Evolutionary conservation across 257 asterid species (phyloP), one percentile per base, ranked within the genome.

Genomic region (Fraxinus quadrangulata): DNA sequence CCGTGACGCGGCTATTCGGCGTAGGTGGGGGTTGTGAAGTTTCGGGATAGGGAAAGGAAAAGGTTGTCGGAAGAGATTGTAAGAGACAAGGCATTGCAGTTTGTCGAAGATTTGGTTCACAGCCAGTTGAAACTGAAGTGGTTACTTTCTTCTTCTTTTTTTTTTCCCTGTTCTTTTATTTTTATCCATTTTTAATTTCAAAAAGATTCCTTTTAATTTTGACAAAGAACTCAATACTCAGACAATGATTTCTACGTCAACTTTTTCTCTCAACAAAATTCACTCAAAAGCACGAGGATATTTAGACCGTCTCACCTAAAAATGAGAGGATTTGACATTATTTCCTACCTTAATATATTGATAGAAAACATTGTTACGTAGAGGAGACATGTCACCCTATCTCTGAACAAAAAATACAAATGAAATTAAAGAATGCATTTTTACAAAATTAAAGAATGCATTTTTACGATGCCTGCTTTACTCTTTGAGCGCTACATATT

Each of bases 71-170:
- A 33, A 76, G 66, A 61, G 84, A 74, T 26, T 72, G 84, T 40
- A 85, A 73, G 76, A 83, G 71, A 81, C 36, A 79, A 79, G 79
- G 76, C 96, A 89, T 83, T 54, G 76, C 77, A 3, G 34, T 59
- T 49, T 67, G 72, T 28, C 31, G 76, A 59, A 49, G 65, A 45
- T 31, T 3, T 16, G 47, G 13, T 59, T 56, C 63, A 33, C 26
- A 51, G 39, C 59, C 59, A 24, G 69, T 17, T 34, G 63, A 34
- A 45, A n/a, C 28, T 6, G 66, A 6, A 59, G 30, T n/a, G 13
- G 67, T 59, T n/a, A n/a, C 28, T 49, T 31, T 3, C 5, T 49
- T 4, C 0, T 17, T 3, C 17, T 1, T 14, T 13, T 16, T 13
- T 16, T 56, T n/a, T 19, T 0, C 66, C 12, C 26, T n/a, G 0